Evolutionary conservation across 2,329 filamentous ascomycete species (phyloP), one percentile per base, ranked within the genome.

Genomic region (Lasiodiplodia gonubiensis): DNA sequence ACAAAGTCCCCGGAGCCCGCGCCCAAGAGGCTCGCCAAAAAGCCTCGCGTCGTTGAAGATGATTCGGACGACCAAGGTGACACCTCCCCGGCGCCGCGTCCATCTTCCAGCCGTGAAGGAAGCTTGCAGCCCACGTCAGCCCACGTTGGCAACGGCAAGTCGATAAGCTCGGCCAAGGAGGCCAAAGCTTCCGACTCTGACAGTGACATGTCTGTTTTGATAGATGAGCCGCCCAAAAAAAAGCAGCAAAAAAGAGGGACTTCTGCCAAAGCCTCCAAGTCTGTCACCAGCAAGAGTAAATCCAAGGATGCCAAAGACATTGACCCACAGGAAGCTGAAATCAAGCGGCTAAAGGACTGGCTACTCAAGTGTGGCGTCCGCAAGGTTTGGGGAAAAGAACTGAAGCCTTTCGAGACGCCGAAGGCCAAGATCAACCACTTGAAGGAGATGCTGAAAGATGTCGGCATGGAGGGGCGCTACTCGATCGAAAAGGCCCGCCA

Each of bases 341-440:
- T 97, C 76, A 98, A 97, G 79, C 91, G 89, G 59, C 84, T 98
- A 3, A 94, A 98, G 80, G 87, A 89, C 10, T 93, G 94, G 79
- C 86, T 99, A 7, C 81, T 90, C 54, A 97, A 97, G 79, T 99
- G 94, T 74, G 94, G 94, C 35, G 88, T 97, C 66, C 90, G 93
- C 64, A 98, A 97, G 77, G 87, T 97, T 69, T 99, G 95, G 94
- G 87, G 86, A 60, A 89, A 90, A 70, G 93, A 97, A 79, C 85
- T 99, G 33, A 92, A 92, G 77, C 83, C 88, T 66, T 93, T 87
- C 73, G 86, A 89, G 66, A 91, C 94, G 27, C 76, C 86, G 4
- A 90, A 89, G 23, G 92, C 88, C 60, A 97, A 97, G 83, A 92
- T 97, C 69, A 85, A 85, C 64, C 92, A 97, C 76, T 84, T 99